Evolutionary conservation across 2,329 filamentous ascomycete genomes (phyloP).

Genomic region (Phaeosphaeriaceae sp.): DNA sequence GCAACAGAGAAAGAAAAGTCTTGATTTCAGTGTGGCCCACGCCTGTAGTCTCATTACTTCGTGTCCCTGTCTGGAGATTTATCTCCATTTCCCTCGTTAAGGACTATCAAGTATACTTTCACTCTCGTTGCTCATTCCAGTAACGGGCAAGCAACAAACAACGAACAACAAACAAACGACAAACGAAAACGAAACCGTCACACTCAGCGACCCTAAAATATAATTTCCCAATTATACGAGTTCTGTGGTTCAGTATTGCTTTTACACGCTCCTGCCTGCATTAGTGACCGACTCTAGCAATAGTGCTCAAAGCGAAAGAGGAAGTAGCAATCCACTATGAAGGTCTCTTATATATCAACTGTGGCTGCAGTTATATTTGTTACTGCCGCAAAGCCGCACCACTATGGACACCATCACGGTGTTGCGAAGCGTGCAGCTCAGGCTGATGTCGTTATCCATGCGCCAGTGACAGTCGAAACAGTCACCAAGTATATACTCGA

Average conservation of each 20-base stretch:
- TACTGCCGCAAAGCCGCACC: conserved; percentile 64
- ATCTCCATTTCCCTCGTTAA: conserved; percentile 46
- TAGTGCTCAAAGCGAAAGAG: too few species aligned
- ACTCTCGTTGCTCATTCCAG: conserved; percentile 27
- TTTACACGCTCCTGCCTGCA: too few species aligned
- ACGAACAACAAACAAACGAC: conserved; percentile 14
- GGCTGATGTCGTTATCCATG: conserved; percentile 56
- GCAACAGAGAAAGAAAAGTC: conserved; percentile 13
- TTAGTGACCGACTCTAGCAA: not conserved
- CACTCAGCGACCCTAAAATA: conserved; percentile 1
- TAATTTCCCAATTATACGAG: too few species aligned
- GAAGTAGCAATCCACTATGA: conserved; percentile 38
- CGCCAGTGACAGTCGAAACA: conserved; percentile 64
- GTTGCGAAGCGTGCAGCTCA: conserved; percentile 54
- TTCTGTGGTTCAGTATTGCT: too few species aligned
- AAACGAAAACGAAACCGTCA: not conserved
- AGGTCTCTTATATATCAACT: conserved; percentile 43
- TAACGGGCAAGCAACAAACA: conserved; percentile 3
- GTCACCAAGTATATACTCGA: conserved; percentile 76
- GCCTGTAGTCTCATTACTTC: conserved; percentile 26
- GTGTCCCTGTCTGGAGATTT: conserved; percentile 30
- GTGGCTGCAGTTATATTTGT: conserved; percentile 52
- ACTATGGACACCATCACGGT: conserved; percentile 63
- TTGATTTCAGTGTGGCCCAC: conserved; percentile 9
- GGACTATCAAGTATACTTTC: conserved; percentile 26